Percentiles rank a stretch among this genome's conserved stretches.
These are phyloP conservation scores for Fusarium hainanense DNA, from an alignment of 2,329 filamentous ascomycete genomes.

Conservation along the genomic window DNA sequence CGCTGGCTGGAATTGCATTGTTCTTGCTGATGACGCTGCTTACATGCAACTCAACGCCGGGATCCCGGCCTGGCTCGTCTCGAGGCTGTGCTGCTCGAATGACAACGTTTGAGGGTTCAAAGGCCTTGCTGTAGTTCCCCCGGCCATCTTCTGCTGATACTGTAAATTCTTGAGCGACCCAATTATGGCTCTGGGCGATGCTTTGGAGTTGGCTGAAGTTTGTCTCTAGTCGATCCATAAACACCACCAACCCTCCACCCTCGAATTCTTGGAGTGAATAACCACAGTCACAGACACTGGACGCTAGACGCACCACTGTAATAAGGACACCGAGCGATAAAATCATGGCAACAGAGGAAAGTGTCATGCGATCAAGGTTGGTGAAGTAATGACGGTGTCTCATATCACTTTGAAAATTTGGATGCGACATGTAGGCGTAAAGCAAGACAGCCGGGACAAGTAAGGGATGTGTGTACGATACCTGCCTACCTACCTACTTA, in stretches of 20 bases:
- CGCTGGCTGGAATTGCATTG: conserved; percentile 67
- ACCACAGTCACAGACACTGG: conserved; percentile 75
- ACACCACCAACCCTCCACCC: conserved; percentile 60
- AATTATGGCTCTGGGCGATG: conserved; percentile 65
- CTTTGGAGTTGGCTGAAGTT: conserved; percentile 72
- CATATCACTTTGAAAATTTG: neutral
- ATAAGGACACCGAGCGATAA: neutral
- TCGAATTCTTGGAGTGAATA: conserved; percentile 66
- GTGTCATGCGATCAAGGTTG: neutral
- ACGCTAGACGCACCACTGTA: conserved; percentile 27
- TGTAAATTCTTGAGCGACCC: conserved; percentile 75
- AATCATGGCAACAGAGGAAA: conserved; percentile 15
- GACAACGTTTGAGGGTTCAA: conserved; percentile 66
- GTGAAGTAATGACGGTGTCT: neutral
- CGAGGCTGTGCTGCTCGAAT: conserved; percentile 47
- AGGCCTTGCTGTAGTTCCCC: conserved; percentile 74
- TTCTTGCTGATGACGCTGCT: conserved; percentile 57
- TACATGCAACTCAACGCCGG: conserved; percentile 69
- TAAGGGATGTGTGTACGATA: neutral
- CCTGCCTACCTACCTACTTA: neutral
- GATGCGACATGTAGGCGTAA: neutral
- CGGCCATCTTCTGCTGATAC: conserved; percentile 66
- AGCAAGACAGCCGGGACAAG: neutral
- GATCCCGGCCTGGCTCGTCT: conserved; percentile 52
- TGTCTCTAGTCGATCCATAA: conserved; percentile 77